Evolutionary conservation across 345 rosid species (phyloP), one percentile per base, ranked within the genome.

Genomic region (Salix arbutifolia): DNA sequence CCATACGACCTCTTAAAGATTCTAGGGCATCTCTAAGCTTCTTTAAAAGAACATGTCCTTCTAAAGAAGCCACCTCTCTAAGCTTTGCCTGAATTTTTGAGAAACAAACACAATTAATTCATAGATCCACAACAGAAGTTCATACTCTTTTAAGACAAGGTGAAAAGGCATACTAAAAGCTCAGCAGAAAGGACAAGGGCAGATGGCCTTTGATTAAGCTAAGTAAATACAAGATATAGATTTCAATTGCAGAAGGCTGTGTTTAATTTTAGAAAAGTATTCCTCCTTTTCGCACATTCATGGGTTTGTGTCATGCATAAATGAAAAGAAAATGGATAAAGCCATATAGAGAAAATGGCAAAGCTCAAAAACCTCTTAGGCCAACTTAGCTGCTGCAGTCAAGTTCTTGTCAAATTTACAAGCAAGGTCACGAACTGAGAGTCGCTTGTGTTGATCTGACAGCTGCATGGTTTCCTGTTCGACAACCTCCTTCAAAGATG

Each of bases 11-110:
- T 89, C 96, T 90, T 84, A 96, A 83, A 44, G 89, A 78, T 88
- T 96, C 99, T 84, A 96, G 84, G 68, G 98, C 98, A 89, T 96
- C 99, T 79, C 99, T 93, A 50, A 96, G 97, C 87, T 96, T 96
- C 89, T 96, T 96, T 84, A 96, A 80, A 88, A 96, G 90, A 69
- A 96, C 98, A 77, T 96, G 98, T 64, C 98, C 97, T 87, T 96
- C 99, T 86, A 96, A 87, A 76, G 99, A 96, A 86, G 97, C 89
- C 76, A 87, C 95, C 50, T 96, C 99, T 82, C 88, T 88, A 42
- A 96, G 86, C 85, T 92, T 96, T 78, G 98, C 97, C 99, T 96
- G 79, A 65, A 81, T 60, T 71, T 74, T 62, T 38, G 71, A 28
- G 30, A 28, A 28, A 28, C 30, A 28, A 28, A 28, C 30, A 28